Percentiles rank a stretch among this genome's conserved stretches.
Evolutionary conservation across 306 rosid species (phyloP).

Genomic region (Pueraria montana): DNA sequence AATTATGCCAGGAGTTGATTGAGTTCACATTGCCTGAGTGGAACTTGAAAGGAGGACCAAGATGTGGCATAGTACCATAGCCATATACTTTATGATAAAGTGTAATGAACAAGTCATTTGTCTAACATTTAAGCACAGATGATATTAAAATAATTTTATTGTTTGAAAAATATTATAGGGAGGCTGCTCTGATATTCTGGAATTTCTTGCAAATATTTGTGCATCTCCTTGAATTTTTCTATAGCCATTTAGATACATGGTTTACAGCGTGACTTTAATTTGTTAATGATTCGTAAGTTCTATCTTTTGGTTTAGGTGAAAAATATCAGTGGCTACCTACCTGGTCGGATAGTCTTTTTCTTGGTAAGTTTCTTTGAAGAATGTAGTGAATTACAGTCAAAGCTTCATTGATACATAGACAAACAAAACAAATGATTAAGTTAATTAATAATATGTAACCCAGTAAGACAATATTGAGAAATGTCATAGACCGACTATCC

Average conservation of each 20-base stretch:
- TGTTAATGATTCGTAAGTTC: conserved; percentile 36
- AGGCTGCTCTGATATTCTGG: neutral
- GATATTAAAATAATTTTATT: conserved; percentile 13
- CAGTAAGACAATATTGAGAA: neutral
- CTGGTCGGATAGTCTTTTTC: conserved; percentile 96
- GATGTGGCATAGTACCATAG: neutral
- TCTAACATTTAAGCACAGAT: conserved; percentile 20
- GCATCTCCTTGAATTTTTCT: conserved; percentile 27
- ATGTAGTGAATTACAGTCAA: conserved; percentile 31
- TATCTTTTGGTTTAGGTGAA: conserved; percentile 75
- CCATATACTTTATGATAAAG: conserved; percentile 10
- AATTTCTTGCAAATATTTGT: conserved; percentile 37
- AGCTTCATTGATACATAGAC: neutral
- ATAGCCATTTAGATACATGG: conserved; percentile 29
- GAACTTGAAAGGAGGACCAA: neutral
- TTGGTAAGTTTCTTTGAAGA: conserved; percentile 72
- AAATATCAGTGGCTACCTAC: conserved; percentile 97
- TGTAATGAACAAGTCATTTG: neutral
- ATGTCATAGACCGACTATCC: neutral
- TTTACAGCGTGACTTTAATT: conserved; percentile 33
- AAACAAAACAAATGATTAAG: conserved; percentile 14
- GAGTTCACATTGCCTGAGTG: neutral
- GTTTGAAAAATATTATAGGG: conserved; percentile 1
- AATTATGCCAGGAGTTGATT: neutral
- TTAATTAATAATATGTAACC: neutral